Percentiles rank a stretch among this genome's conserved stretches.
phyloP scores from a whole-genome alignment of 2,329 filamentous ascomycete genomes.

The Rhynchosporium agropyri region DNA sequence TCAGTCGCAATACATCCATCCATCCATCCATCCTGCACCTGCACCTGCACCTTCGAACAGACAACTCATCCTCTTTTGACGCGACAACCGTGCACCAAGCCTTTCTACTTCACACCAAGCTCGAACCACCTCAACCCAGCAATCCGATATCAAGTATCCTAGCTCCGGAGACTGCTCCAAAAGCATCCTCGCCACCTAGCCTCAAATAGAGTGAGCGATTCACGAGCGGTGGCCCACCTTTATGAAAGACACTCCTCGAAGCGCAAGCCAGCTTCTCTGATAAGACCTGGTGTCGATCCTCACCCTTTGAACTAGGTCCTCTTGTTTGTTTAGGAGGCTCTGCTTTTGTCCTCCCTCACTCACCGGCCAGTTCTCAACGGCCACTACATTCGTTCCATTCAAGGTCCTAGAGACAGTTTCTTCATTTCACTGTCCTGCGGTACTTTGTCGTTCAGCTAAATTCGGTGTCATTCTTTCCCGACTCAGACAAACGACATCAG shows the following conservation, averaged over 20 bases:
- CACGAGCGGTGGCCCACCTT: constrained; percentile 13
- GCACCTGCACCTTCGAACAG: neutral
- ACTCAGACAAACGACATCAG: constrained; percentile 4
- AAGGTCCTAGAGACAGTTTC: constrained; percentile 23
- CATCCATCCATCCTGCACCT: neutral
- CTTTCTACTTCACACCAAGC: neutral
- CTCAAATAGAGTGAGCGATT: constrained; percentile 27
- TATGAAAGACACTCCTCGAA: constrained; percentile 19
- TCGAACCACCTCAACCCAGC: constrained; percentile 11
- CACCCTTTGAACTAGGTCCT: constrained; percentile 1
- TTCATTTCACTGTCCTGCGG: constrained; percentile 17
- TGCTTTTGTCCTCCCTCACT: constrained; percentile 15
- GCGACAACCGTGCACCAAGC: constrained; percentile 7
- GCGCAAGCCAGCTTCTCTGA: constrained; percentile 14
- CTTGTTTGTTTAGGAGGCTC: constrained; percentile 8
- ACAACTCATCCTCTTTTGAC: constrained; percentile 5
- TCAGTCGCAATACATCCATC: neutral
- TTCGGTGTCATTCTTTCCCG: constrained; percentile 14
- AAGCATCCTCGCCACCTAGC: constrained; percentile 11
- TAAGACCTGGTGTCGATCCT: constrained; percentile 21
- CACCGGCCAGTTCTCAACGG: constrained; percentile 11
- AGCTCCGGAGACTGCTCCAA: constrained; percentile 21
- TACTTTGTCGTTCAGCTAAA: constrained; percentile 14
- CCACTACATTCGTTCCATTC: constrained; percentile 13
- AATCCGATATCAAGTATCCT: constrained; percentile 20